phyloP scores from a whole-genome alignment of 352 stramenopile genomes.

The Globisporangium cystogenes region DNA sequence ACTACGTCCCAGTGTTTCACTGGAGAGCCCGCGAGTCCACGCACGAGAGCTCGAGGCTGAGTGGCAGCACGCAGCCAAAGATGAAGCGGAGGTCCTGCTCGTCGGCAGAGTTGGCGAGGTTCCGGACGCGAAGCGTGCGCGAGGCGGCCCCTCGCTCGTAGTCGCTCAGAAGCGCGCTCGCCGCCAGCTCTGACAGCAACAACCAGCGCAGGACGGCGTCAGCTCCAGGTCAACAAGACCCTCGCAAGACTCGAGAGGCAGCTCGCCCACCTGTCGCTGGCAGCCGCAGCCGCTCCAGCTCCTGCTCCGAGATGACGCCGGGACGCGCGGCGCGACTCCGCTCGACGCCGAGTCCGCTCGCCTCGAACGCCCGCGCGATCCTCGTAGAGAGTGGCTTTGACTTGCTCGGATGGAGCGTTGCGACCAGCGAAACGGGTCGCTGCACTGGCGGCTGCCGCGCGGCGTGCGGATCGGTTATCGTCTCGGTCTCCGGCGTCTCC shows the following conservation, averaged over 20 bases:
- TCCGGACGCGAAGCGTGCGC: conserved; percentile 26
- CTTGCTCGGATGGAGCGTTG: conserved; percentile 1
- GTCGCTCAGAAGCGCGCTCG: conserved; percentile 25
- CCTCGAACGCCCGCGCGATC: conserved; percentile 21
- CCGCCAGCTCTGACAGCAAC: conserved; percentile 17
- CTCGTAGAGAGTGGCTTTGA: conserved; percentile 1
- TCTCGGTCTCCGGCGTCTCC: not conserved
- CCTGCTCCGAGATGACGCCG: conserved; percentile 53
- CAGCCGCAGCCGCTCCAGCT: conserved; percentile 41
- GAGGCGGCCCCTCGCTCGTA: conserved; percentile 32
- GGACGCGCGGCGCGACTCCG: conserved; percentile 15
- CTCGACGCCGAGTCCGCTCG: not conserved
- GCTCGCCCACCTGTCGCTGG: conserved; percentile 26
- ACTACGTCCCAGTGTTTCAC: not conserved
- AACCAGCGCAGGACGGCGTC: not conserved
- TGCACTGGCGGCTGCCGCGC: not conserved
- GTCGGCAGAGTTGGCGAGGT: conserved; percentile 38
- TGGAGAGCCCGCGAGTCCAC: conserved; percentile 4
- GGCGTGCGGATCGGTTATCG: not conserved
- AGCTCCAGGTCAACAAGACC: not conserved
- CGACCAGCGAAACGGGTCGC: not conserved
- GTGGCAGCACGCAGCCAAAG: conserved; percentile 48
- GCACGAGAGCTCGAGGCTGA: conserved; percentile 29
- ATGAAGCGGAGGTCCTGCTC: conserved; percentile 49
- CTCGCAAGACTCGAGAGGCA: not conserved